Evolutionary conservation across 2,329 filamentous ascomycete species (phyloP), one percentile per base, ranked within the genome.

Genomic region (Proliferodiscus dingleyae): DNA sequence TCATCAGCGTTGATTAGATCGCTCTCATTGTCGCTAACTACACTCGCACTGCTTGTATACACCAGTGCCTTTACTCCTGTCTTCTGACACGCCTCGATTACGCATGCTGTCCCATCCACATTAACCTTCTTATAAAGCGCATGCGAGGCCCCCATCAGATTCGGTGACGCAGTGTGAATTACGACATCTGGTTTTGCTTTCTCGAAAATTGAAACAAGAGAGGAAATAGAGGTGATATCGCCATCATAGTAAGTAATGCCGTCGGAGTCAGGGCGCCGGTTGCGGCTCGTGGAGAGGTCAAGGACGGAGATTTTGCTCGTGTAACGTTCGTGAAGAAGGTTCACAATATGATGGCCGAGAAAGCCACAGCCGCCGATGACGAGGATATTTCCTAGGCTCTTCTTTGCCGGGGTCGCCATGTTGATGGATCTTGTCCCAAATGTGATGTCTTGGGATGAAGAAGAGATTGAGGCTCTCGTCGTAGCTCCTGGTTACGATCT

Each of bases 1-100:
- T 97, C 91, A 66, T 90, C 85, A 54, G 88, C 89, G 64, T 95
- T 90, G 64, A 81, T 77, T 64, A 94, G 77, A 64, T 95, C 87
- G 50, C 71, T 78, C 50, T 75, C 72, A 57, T 90, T 90, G 68
- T 97, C 89, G 62, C 87, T 85, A 53, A 95, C 74, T 51, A 95
- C 85, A 50, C 89, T 94, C 43, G 87, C 86, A 43, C 86, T 93
- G 66, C 87, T 93, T 15, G 91, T 97, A 68, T 91, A 95, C 37
- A 97, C 87, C 53, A 97, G 81, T 0, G 79, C 87, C 68, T 83
- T 87, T 60, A 91, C 89, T 51, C 78, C 83, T 29, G 77, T 76
- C 55, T 78, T 72, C 61, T 78, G 77, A 57, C 85, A 85, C 13
- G 87, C 87, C 28, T 83, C 79, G 44, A 97, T 71, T 39, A 96